Evolutionary conservation across 768 basidiomycete species (phyloP).

Genomic region (Astraeus odoratus): DNA sequence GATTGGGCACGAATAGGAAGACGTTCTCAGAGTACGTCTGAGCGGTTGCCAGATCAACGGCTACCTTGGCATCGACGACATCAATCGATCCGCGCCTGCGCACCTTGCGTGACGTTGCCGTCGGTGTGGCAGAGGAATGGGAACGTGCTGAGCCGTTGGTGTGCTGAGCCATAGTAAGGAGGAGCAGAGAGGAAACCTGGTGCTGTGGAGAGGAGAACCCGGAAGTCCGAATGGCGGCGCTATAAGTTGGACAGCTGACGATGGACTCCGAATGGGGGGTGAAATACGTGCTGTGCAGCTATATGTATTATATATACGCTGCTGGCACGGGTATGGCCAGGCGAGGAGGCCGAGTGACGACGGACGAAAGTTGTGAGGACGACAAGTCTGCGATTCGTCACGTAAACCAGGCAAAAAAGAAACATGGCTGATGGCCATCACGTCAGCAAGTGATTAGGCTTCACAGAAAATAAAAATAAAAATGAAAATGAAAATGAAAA

Average conservation of each 20-base stretch:
- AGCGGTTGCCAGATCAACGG: slow-evolving; percentile 80
- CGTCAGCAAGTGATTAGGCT: neutral
- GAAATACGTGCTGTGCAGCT: no score
- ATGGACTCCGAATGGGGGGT: no score
- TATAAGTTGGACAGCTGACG: no score
- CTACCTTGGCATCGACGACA: slow-evolving; percentile 76
- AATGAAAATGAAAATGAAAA: no score
- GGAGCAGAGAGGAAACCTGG: neutral
- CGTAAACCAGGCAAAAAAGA: no score
- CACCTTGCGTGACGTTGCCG: slow-evolving; percentile 14
- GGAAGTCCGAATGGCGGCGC: no score
- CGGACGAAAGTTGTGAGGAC: no score
- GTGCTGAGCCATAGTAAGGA: slow-evolving; percentile 16
- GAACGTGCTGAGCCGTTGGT: slow-evolving; percentile 17
- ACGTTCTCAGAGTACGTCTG: slow-evolving; percentile 92
- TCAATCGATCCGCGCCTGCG: slow-evolving; percentile 54
- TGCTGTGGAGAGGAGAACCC: no score
- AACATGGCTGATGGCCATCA: neutral
- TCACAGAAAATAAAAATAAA: neutral
- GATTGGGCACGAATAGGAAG: slow-evolving; percentile 93
- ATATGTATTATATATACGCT: no score
- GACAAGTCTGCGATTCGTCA: no score
- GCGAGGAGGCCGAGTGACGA: neutral
- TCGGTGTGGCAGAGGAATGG: slow-evolving; percentile 19
- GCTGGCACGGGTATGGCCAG: no score